Conservation (phyloP, 306 rosid species). For the Benincasa hispida region DNA sequence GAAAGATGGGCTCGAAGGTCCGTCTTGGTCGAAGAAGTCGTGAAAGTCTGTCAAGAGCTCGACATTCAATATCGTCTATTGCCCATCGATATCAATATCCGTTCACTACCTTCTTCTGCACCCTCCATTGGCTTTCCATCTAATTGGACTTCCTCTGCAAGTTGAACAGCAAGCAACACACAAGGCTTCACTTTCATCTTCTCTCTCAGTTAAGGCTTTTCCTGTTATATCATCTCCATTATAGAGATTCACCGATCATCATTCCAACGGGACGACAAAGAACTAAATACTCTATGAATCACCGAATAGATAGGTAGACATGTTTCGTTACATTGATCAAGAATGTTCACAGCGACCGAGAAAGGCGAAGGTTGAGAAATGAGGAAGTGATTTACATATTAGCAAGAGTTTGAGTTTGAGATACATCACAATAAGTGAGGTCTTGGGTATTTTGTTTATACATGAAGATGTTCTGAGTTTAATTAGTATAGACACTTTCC, state of each 20-base stretch:
- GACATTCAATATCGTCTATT: conserved; percentile 65
- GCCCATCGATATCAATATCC: conserved; percentile 53
- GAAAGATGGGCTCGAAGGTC: conserved; percentile 61
- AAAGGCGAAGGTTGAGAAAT: not conserved
- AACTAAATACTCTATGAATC: not conserved
- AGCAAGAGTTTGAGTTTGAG: not conserved
- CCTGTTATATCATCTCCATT: not conserved
- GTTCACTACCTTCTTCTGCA: conserved; percentile 35
- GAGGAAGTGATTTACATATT: not conserved
- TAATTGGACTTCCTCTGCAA: conserved; percentile 23
- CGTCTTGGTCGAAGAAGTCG: conserved; percentile 58
- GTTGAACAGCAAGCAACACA: conserved; percentile 16
- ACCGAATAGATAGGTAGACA: not conserved
- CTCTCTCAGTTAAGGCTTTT: not conserved
- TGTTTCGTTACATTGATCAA: not conserved
- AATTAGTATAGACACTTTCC: not conserved
- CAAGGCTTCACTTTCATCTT: not conserved
- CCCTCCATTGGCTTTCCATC: conserved; percentile 41
- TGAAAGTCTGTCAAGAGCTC: conserved; percentile 53
- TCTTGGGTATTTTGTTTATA: not conserved
- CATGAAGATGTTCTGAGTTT: not conserved
- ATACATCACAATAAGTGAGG: not conserved
- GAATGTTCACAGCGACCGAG: not conserved
- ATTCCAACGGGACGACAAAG: not conserved
- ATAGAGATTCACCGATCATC: not conserved